Evolutionary conservation across 2,329 filamentous ascomycete genomes (phyloP).

Genomic region (Aspergillus sp.): DNA sequence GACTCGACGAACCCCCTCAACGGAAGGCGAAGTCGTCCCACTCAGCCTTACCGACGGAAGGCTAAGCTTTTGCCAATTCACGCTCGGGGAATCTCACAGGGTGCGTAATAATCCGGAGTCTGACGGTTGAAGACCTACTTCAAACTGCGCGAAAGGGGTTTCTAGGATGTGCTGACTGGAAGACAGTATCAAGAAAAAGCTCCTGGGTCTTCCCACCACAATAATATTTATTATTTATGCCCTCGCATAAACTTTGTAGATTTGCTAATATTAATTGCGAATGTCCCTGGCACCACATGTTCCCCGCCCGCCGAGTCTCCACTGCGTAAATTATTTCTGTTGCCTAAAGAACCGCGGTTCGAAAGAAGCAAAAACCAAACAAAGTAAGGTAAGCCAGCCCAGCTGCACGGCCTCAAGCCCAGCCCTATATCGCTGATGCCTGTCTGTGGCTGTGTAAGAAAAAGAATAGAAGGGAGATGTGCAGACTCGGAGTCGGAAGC

Average conservation of each 20-base stretch:
- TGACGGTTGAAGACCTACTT: neutral
- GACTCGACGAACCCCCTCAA: neutral
- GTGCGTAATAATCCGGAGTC: neutral
- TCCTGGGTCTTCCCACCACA: neutral
- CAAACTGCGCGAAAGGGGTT: neutral
- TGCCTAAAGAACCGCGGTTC: constrained; percentile 1
- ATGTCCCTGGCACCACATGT: neutral
- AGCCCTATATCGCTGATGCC: neutral
- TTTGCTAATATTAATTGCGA: neutral
- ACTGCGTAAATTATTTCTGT: neutral
- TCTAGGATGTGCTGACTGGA: neutral
- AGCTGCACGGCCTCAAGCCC: neutral
- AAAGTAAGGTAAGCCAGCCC: neutral
- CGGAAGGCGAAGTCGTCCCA: constrained; percentile 1
- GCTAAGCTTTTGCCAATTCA: constrained; percentile 9
- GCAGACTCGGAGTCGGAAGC: neutral
- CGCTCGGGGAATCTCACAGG: neutral
- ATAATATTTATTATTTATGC: neutral
- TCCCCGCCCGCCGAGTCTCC: neutral
- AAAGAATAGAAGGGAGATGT: neutral
- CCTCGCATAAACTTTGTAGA: neutral
- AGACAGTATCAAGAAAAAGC: neutral
- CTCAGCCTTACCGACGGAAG: constrained; percentile 2
- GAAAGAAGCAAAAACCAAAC: neutral
- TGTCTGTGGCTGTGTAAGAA: neutral